These are phyloP conservation scores for Diplodia intermedia DNA, from an alignment of 2,329 filamentous ascomycete genomes.

Conservation along the genomic window DNA sequence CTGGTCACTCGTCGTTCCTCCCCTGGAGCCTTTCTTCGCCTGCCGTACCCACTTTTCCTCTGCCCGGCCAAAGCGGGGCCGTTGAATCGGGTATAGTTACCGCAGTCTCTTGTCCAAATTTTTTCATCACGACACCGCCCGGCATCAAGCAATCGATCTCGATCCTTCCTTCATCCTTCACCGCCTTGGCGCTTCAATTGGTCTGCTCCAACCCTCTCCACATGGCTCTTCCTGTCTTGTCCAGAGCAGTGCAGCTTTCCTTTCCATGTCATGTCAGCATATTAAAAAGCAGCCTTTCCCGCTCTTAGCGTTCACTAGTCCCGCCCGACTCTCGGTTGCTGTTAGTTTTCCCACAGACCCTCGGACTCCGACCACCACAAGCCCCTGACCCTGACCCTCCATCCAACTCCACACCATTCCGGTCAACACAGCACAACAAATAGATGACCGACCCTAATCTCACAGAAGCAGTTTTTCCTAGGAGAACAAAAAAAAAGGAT, in stretches of 20 bases:
- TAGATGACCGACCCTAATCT: too few species aligned
- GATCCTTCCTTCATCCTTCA: background rate
- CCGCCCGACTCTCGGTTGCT: constrained; percentile 8
- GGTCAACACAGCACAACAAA: background rate
- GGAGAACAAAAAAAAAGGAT: background rate
- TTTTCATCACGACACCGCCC: background rate
- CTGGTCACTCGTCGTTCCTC: too few species aligned
- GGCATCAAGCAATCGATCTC: background rate
- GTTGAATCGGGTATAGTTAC: background rate
- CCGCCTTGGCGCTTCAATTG: background rate
- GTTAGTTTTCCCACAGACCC: background rate
- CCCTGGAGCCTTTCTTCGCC: too few species aligned
- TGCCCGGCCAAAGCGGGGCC: background rate
- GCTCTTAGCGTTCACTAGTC: background rate
- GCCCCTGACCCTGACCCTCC: background rate
- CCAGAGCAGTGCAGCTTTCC: background rate
- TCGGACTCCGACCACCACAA: too few species aligned
- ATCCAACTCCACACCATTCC: background rate
- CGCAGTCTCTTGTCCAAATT: background rate
- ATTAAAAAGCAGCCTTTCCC: background rate
- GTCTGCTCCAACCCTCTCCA: background rate
- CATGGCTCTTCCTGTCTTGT: background rate
- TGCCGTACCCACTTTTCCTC: constrained; percentile 9
- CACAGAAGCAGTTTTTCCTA: too few species aligned
- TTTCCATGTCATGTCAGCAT: background rate